Evolutionary conservation across 1,284 basidiomycete genomes (phyloP).

Genomic region (Sphagnurus paluster): DNA sequence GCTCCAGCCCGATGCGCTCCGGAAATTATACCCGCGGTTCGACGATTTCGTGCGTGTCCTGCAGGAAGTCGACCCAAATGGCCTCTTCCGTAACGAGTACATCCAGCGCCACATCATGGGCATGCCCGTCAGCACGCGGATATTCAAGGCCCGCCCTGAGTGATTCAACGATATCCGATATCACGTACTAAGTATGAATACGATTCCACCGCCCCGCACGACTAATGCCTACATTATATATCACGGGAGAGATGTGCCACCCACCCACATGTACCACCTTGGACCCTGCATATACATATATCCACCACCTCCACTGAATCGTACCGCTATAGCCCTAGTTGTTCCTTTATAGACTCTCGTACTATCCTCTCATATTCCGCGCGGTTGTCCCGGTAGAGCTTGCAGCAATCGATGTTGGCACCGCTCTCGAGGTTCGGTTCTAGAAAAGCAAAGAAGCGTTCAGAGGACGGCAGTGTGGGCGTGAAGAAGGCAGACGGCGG

Average conservation of each 20-base stretch:
- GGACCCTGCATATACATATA: too few species aligned
- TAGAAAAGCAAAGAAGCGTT: constrained; percentile 28
- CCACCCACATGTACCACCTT: constrained; percentile 5
- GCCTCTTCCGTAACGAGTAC: constrained; percentile 81
- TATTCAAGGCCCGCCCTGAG: constrained; percentile 49
- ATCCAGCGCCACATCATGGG: constrained; percentile 76
- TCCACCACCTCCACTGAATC: too few species aligned
- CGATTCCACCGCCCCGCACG: too few species aligned
- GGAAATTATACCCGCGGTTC: constrained; percentile 80
- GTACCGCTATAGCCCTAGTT: constrained; percentile 69
- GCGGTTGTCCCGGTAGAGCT: constrained; percentile 88
- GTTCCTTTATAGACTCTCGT: constrained; percentile 67
- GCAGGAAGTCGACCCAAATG: constrained; percentile 75
- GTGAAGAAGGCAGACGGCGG: constrained; percentile 27
- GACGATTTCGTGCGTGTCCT: constrained; percentile 78
- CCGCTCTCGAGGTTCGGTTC: constrained; percentile 99
- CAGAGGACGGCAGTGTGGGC: constrained; percentile 17
- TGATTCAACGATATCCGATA: constrained; percentile 2
- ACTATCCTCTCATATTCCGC: constrained; percentile 76
- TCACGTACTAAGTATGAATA: too few species aligned
- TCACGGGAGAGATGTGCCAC: constrained; percentile 8
- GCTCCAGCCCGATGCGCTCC: constrained; percentile 68
- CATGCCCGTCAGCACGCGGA: constrained; percentile 46
- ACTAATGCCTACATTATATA: constrained; percentile 7
- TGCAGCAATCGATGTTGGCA: constrained; percentile 97